Base-by-base conservation (phyloP, 2,329 filamentous ascomycete species). In the Phaeomoniella chlamydospora region DNA sequence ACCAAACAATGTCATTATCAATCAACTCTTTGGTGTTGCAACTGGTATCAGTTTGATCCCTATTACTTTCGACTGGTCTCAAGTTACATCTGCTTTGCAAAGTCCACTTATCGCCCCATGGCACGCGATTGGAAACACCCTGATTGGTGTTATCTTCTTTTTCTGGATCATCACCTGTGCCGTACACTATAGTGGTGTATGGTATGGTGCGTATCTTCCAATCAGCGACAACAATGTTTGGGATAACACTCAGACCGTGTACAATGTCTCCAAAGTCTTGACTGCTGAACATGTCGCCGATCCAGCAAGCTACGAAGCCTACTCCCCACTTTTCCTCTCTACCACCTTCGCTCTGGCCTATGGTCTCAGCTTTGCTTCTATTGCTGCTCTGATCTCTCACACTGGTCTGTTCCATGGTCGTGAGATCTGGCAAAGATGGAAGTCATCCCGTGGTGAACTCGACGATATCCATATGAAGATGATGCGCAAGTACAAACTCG, bases 1-100 rank as follows among this genome's bases (percentile, higher is more conserved):
- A 2, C 80, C 80, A 0, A 63, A 82, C 34, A 82, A 72, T 40
- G 62, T 72, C 0, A 57, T 81, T 6, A 55, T 85, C 29, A 86
- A 85, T 44, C 79, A 85, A 50, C 49, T 85, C 1, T 85, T 85
- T 45, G 80, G 80, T 2, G 77, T 76, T 2, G 65, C 64, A 34
- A 78, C 74, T 0, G 80, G 80, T 0, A 43, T 85, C 3, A 80
- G 74, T 0, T 48, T 85, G 16, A 56, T 84, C 4, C 80, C 80
- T 1, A 72, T 85, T 18, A 83, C 78, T 0, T 82, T 85, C 48
- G 80, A 85, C 59, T 84, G 80, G 78, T 78, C 76, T 4, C 76
- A 82, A 45, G 68, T 83, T 36, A 67, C 76, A 3, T 80, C 77
- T 33, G 84, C 72, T 41, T 63, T 80, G 35, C 71, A 72, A 18